These are phyloP conservation scores for Ampelocalamus luodianensis DNA, from an alignment of 176 grass and related monocot genomes.

Conservation along the genomic window DNA sequence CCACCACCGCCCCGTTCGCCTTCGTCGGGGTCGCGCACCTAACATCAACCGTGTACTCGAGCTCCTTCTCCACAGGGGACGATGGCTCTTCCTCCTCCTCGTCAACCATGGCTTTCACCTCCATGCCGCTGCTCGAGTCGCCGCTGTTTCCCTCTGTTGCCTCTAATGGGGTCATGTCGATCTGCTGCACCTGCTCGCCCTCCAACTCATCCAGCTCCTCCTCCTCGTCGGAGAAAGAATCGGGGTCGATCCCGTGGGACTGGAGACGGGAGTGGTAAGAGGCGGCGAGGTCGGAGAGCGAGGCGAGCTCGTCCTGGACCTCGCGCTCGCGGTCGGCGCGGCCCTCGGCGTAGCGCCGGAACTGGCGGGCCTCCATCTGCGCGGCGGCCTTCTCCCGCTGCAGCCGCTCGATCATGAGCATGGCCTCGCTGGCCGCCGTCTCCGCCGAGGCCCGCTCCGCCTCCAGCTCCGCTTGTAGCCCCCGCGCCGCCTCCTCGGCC, in stretches of 20 bases:
- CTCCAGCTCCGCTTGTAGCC: constrained; percentile 64
- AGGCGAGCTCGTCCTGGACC: constrained; percentile 67
- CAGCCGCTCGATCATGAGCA: constrained; percentile 90
- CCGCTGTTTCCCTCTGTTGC: neutral
- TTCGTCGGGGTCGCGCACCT: constrained; percentile 50
- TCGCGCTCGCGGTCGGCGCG: constrained; percentile 66
- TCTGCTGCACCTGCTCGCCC: constrained; percentile 28
- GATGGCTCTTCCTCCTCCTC: neutral
- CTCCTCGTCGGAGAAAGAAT: constrained; percentile 55
- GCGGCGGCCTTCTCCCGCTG: constrained; percentile 85
- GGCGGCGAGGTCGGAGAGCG: constrained; percentile 56
- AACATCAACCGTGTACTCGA: constrained; percentile 63
- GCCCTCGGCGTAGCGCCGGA: constrained; percentile 68
- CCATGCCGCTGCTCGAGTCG: constrained; percentile 2
- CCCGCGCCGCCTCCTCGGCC: constrained; percentile 47
- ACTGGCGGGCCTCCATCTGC: constrained; percentile 87
- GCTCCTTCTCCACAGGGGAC: constrained; percentile 45
- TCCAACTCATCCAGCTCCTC: constrained; percentile 41
- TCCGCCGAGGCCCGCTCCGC: constrained; percentile 69
- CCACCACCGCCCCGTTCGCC: constrained; percentile 39
- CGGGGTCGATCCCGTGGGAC: constrained; percentile 70
- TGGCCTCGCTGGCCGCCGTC: constrained; percentile 74
- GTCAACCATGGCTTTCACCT: constrained; percentile 43
- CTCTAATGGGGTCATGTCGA: constrained; percentile 13
- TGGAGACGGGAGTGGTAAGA: constrained; percentile 69